A percentile compares a stretch with the other conserved stretches of the same genome.
These are phyloP conservation scores for Backusella luteola DNA, from an alignment of 192 early-diverging fungal species.

Conservation along the genomic window DNA sequence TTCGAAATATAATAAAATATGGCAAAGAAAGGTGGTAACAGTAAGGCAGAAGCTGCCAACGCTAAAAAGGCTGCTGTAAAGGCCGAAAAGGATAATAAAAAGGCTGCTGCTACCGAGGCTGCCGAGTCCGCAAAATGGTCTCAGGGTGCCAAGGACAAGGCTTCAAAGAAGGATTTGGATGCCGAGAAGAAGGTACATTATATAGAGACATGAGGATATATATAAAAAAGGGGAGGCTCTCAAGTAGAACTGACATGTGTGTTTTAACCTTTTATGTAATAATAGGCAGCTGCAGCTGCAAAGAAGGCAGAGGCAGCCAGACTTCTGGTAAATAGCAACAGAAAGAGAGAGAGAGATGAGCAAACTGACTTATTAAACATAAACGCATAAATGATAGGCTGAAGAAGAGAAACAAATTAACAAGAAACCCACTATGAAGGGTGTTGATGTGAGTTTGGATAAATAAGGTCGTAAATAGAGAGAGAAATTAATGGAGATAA, in stretches of 20 bases:
- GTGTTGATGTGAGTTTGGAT: constrained; percentile 42
- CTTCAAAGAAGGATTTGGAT: constrained; percentile 65
- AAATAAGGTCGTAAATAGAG: background rate
- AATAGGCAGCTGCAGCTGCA: constrained; percentile 45
- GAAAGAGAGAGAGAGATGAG: background rate
- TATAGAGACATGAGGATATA: too few species aligned
- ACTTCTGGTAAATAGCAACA: constrained; percentile 38
- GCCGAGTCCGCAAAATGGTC: constrained; percentile 63
- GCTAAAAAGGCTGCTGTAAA: constrained; percentile 71
- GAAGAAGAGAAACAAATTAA: constrained; percentile 56
- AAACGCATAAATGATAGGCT: constrained; percentile 14
- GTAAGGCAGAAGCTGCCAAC: constrained; percentile 56
- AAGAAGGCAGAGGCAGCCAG: constrained; percentile 52
- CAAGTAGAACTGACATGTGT: background rate
- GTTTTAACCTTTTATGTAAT: background rate
- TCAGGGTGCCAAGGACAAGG: constrained; percentile 61
- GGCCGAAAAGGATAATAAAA: constrained; percentile 56
- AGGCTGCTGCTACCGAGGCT: constrained; percentile 52
- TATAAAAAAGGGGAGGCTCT: background rate
- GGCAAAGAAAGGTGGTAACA: constrained; percentile 33
- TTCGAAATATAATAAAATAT: background rate
- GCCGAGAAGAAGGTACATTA: constrained; percentile 46
- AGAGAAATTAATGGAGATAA: background rate
- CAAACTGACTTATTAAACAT: background rate
- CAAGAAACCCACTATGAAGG: constrained; percentile 44